These are phyloP conservation scores for Fusarium tuaranense DNA, from an alignment of 2,329 filamentous ascomycete genomes.

Conservation along the genomic window DNA sequence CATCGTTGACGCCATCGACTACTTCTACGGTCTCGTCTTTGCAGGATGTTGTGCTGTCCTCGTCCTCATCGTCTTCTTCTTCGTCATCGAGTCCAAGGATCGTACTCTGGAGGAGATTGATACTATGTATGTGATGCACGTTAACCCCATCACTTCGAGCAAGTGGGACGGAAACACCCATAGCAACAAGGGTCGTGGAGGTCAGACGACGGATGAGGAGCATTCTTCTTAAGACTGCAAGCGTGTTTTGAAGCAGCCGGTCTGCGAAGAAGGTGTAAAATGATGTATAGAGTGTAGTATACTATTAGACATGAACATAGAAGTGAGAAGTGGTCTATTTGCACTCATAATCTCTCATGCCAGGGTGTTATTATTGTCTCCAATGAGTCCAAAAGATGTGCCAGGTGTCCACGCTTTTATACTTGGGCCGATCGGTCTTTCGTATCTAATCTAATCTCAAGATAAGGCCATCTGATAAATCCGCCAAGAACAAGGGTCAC, in stretches of 20 bases:
- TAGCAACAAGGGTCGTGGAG: conserved; percentile 24
- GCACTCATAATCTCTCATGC: neutral
- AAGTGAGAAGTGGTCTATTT: neutral
- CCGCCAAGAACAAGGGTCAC: neutral
- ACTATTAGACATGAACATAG: neutral
- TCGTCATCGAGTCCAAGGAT: conserved; percentile 79
- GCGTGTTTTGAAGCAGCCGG: neutral
- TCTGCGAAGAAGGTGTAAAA: neutral
- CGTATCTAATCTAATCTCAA: neutral
- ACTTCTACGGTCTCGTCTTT: conserved; percentile 78
- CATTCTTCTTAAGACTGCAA: conserved; percentile 19
- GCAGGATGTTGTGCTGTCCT: conserved; percentile 74
- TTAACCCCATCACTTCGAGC: conserved; percentile 62
- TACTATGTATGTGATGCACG: conserved; percentile 74
- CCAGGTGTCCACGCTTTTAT: neutral
- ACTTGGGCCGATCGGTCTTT: neutral
- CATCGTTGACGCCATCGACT: conserved; percentile 77
- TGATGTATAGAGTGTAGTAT: neutral
- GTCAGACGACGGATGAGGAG: conserved; percentile 36
- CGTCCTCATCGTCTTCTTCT: conserved; percentile 77
- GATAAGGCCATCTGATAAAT: neutral
- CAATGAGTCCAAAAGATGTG: neutral
- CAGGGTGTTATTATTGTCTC: too few relatives aligned
- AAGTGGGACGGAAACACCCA: conserved; percentile 38
- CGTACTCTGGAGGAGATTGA: conserved; percentile 81